phyloP scores from a whole-genome alignment of 345 rosid genomes.

The Camelina laxa region DNA sequence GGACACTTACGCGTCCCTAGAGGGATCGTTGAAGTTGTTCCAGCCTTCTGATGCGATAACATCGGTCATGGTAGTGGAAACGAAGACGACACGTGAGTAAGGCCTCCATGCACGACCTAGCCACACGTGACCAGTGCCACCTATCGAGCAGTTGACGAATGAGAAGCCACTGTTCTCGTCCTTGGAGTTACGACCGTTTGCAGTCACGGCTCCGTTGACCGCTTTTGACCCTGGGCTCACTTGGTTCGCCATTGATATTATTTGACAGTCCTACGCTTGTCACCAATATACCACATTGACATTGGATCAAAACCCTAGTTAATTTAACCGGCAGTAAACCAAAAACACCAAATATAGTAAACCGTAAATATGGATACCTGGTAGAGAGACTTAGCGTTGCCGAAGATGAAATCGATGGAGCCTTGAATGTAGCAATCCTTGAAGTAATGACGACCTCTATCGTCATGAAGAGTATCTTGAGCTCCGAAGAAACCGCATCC shows the following conservation, averaged over 20 bases:
- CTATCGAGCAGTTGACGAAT: constrained; percentile 66
- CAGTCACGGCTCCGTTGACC: constrained; percentile 84
- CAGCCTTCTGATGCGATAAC: constrained; percentile 88
- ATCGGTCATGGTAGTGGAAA: constrained; percentile 66
- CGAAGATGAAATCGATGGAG: constrained; percentile 92
- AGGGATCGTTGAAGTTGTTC: constrained; percentile 84
- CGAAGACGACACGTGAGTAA: constrained; percentile 75
- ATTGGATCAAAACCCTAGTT: background rate
- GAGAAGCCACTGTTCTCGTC: constrained; percentile 82
- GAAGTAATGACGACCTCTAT: constrained; percentile 84
- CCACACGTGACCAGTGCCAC: constrained; percentile 89
- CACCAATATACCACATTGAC: background rate
- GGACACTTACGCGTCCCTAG: constrained; percentile 67
- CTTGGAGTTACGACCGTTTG: constrained; percentile 69
- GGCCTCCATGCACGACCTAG: constrained; percentile 94
- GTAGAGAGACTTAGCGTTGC: constrained; percentile 78
- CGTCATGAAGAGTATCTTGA: constrained; percentile 96
- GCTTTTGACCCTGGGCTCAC: constrained; percentile 62
- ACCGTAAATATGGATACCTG: constrained; percentile 45
- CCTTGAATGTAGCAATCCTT: constrained; percentile 94
- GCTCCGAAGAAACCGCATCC: constrained; percentile 98
- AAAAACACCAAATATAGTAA: background rate
- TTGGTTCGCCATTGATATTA: constrained; percentile 82
- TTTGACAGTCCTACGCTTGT: constrained; percentile 53
- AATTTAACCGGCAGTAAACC: background rate